Percentiles rank a stretch among this genome's conserved stretches.
These are phyloP conservation scores for Lunasporangiospora selenospora DNA, from an alignment of 192 early-diverging fungal genomes.

Conservation along the genomic window DNA sequence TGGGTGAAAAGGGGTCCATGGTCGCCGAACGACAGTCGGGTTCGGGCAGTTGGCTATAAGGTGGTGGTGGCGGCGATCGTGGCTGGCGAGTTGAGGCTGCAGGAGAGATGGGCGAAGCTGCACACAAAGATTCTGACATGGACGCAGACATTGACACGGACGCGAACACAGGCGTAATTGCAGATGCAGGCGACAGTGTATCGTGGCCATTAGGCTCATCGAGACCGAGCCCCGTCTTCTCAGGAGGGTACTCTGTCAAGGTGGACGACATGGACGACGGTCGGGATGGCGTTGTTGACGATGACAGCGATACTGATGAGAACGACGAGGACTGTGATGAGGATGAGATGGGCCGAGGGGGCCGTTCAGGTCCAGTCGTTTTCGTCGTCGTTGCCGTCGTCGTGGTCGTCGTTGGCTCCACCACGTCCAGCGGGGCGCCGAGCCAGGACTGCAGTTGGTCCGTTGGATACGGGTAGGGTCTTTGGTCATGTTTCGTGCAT, in stretches of 20 bases:
- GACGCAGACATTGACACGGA: too few species aligned
- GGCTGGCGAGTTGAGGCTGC: constrained; percentile 25
- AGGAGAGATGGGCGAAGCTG: background rate
- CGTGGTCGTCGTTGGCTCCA: background rate
- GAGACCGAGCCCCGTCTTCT: too few species aligned
- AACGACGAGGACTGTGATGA: too few species aligned
- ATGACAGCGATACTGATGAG: too few species aligned
- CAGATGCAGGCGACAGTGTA: too few species aligned
- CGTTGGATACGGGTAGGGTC: background rate
- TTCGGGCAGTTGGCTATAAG: constrained; percentile 24
- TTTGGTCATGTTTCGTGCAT: constrained; percentile 11
- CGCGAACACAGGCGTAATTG: too few species aligned
- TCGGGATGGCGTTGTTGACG: too few species aligned
- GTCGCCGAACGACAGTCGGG: constrained; percentile 1
- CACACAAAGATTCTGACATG: too few species aligned
- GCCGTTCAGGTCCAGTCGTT: background rate
- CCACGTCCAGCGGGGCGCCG: too few species aligned
- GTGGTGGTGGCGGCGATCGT: constrained; percentile 30
- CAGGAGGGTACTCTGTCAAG: too few species aligned
- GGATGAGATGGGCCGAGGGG: background rate
- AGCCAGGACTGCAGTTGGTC: background rate
- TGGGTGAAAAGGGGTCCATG: background rate
- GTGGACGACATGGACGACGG: too few species aligned
- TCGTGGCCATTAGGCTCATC: too few species aligned
- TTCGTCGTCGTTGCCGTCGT: background rate